Evolutionary conservation across 345 rosid genomes (phyloP), one percentile per base, ranked within the genome.

Genomic region (Abelmoschus esculentus): DNA sequence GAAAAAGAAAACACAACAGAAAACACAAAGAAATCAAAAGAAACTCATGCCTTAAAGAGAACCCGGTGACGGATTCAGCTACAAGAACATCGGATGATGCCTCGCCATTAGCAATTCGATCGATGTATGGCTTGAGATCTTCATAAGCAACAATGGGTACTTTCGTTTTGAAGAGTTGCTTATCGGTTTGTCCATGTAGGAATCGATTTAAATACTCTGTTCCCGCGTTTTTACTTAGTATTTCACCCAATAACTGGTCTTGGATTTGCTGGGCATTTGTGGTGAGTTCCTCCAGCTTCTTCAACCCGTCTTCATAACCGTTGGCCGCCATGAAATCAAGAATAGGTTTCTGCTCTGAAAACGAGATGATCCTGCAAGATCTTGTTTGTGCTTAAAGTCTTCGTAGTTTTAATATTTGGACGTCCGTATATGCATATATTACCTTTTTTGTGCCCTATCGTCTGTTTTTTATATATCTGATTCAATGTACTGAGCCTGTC

Each of bases 71-170:
- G 13, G 92, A 87, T n/a, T 90, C 82, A 40, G 87, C 74, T 10
- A 89, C 86, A 78, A 92, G 86, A 59, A 90, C 78, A 29, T 78
- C 71, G 0, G 57, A 53, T 1, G 98, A 86, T n/a, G 82, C 75
- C 73, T 83, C 87, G 55, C 96, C 96, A 60, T 82, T 83, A 29
- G 96, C 83, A 19, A 92, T 86, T 80, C 98, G 76, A 74, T 90
- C 87, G 15, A 90, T 87, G 28, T 65, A 87, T 50, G 87, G 80
- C 70, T 81, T 88, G 70, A 90, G 76, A 69, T 92, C 90, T 66
- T 90, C 96, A 38, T 92, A 92, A 81, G 79, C 82, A 52, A 92
- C 93, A 18, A 90, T 83, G 7, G 92, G 95, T 46, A 90, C 96
- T 49, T 77, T 86, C 59, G 75, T 72, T 78, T 84, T 92, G 86